A percentile compares a stretch with the other conserved stretches of the same genome.
phyloP scores from a whole-genome alignment of 495 filamentous ascomycete species.

The Platismatia glauca region DNA sequence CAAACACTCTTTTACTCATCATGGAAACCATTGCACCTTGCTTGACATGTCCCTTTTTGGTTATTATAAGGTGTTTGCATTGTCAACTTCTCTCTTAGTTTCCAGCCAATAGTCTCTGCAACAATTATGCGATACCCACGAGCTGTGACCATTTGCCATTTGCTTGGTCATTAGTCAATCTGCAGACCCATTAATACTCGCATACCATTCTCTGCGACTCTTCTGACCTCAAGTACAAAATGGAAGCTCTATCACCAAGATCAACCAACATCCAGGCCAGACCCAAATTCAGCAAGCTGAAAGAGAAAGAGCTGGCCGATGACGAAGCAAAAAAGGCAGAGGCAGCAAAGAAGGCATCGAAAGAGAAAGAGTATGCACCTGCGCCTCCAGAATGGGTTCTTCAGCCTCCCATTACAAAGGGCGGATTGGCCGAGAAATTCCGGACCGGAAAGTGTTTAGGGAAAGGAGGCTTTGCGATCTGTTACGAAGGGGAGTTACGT shows the following conservation, averaged over 20 bases:
- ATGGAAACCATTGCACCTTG: not conserved
- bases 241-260: conserved; percentile 65
- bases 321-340: conserved; percentile 37
- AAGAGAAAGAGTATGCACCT: conserved; percentile 65
- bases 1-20: not conserved
- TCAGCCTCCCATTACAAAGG: conserved; percentile 55
- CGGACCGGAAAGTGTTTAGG: conserved; percentile 75
- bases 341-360: conserved; percentile 41
- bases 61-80: not conserved
- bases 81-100: too few species aligned
- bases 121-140: not conserved
- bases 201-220: not conserved
- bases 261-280: conserved; percentile 54
- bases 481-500: conserved; percentile 64
- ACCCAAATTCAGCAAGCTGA: conserved; percentile 34
- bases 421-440: conserved; percentile 66
- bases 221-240: conserved; percentile 17
- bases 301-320: conserved; percentile 41
- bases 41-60: not conserved
- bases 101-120: not conserved
- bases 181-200: not conserved
- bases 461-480: conserved; percentile 93
- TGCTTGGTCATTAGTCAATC: not conserved
- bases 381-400: conserved; percentile 67
- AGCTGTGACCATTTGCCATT: not conserved